These are phyloP conservation scores for Gaillardinia entomophila DNA, from an alignment of 805 yeast species.

Conservation along the genomic window DNA sequence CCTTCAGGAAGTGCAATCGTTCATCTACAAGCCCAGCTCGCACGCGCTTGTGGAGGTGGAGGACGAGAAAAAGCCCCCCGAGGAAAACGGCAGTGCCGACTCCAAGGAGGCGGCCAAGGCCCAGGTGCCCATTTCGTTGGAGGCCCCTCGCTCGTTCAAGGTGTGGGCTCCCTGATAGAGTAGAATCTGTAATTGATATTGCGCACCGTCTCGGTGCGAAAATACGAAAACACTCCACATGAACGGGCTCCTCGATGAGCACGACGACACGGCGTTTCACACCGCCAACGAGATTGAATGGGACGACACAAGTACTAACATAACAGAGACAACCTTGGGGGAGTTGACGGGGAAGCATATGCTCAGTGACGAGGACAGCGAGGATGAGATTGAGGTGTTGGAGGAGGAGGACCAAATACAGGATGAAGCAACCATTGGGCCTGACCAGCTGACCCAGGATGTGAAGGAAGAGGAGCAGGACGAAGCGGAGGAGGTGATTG, in stretches of 20 bases:
- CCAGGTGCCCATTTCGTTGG: constrained; percentile 32
- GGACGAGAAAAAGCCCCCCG: constrained; percentile 6
- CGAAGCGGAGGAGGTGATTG: not conserved
- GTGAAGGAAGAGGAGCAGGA: too few species aligned
- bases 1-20: constrained; percentile 25
- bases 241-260: not conserved
- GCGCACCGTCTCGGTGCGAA: not conserved
- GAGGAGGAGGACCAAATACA: too few species aligned
- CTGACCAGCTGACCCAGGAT: too few species aligned
- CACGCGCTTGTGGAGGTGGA: constrained; percentile 12
- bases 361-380: too few species aligned
- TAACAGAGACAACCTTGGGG: constrained; percentile 1
- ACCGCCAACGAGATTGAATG: too few species aligned
- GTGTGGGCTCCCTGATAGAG: constrained; percentile 36
- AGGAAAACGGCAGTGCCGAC: not conserved
- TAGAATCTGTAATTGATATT: not conserved
- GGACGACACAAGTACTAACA: constrained; percentile 2
- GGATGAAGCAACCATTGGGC: too few species aligned
- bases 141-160: constrained; percentile 37
- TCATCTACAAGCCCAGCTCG: constrained; percentile 28
- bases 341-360: not conserved
- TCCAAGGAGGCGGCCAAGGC: constrained; percentile 5
- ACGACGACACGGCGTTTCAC: constrained; percentile 4
- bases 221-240: not conserved
- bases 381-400: too few species aligned